Percentiles rank a stretch among this genome's conserved stretches.
Conservation (phyloP, 2,329 filamentous ascomycete species). For the Penicillium psychrosexuale region DNA sequence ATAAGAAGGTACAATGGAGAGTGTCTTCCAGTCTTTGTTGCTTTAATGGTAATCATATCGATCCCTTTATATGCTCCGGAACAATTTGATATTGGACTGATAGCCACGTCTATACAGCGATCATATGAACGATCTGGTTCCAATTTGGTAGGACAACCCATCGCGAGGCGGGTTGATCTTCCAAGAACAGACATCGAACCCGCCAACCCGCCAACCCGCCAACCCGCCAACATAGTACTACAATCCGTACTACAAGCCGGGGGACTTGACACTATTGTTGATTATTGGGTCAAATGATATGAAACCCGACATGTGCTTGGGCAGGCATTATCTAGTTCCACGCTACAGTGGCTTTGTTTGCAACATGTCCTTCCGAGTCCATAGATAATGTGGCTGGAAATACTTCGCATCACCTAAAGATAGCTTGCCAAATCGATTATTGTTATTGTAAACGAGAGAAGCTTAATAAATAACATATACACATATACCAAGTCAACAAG, state of each 20-base stretch:
- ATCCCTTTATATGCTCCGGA: background rate
- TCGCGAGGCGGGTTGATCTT: background rate
- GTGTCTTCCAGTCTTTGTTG: background rate
- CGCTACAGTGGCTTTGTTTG: background rate
- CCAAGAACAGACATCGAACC: conserved; percentile 3
- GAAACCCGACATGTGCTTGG: background rate
- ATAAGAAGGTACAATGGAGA: background rate
- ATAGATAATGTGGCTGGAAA: background rate
- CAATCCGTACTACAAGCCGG: background rate
- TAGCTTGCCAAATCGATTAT: too few species aligned
- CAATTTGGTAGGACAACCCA: conserved; percentile 1
- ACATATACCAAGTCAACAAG: background rate
- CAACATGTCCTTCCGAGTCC: too few species aligned
- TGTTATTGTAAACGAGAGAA: background rate
- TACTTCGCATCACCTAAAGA: background rate
- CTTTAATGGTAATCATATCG: background rate
- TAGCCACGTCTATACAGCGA: background rate
- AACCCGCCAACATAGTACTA: background rate
- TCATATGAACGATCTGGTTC: background rate
- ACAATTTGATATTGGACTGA: background rate
- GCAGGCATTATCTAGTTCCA: too few species aligned
- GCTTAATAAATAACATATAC: background rate
- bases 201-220: background rate
- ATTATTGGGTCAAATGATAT: background rate
- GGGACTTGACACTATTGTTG: background rate